These are phyloP conservation scores for Cenococcum geophilum DNA, from an alignment of 495 filamentous ascomycete species.

Conservation along the genomic window DNA sequence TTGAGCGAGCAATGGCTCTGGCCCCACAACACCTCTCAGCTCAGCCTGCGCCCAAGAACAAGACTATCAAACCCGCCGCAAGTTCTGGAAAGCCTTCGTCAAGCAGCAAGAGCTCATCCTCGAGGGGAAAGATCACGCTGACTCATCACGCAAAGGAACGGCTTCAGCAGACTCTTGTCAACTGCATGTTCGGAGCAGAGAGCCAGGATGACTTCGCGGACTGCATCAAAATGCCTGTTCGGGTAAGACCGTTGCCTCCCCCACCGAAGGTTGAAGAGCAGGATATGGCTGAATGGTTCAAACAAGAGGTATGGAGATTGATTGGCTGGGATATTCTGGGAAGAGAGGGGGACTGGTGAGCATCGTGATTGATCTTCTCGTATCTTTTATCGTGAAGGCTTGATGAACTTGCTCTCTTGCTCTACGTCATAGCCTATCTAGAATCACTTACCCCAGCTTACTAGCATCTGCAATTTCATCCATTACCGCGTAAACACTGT, in stretches of 20 bases:
- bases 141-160: constrained; percentile 29
- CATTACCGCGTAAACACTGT: no score
- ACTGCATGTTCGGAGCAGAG: constrained; percentile 31
- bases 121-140: constrained; percentile 21
- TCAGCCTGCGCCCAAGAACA: neutral
- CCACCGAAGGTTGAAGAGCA: constrained; percentile 29
- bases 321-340: constrained; percentile 37
- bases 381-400: no score
- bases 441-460: no score
- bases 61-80: neutral
- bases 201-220: constrained; percentile 30
- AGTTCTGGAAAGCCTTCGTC: neutral
- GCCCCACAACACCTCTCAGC: constrained; percentile 33
- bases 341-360: constrained; percentile 24
- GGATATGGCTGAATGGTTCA: constrained; percentile 36
- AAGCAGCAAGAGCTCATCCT: neutral
- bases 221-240: constrained; percentile 33
- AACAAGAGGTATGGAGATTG: constrained; percentile 35
- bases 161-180: constrained; percentile 37
- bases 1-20: constrained; percentile 30
- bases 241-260: constrained; percentile 11
- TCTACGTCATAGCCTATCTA: no score
- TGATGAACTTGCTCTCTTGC: no score
- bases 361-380: neutral
- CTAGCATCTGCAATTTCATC: no score